phyloP scores from a whole-genome alignment of 1,284 basidiomycete genomes.

The Ustilago nuda region DNA sequence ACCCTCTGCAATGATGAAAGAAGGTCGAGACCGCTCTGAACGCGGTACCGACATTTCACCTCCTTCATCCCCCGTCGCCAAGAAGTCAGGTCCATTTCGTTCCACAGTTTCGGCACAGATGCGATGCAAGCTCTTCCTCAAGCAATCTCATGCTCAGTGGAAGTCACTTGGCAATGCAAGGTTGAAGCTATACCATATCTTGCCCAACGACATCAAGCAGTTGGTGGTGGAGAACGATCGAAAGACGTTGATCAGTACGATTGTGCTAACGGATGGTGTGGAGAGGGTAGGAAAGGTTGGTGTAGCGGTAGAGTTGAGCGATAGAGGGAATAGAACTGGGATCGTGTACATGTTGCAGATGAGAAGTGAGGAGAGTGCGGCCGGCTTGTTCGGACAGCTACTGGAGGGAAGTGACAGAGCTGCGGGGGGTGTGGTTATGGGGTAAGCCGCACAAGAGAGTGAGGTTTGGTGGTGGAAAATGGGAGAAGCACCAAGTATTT shows the following conservation, averaged over 20 bases:
- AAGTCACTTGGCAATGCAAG: slow-evolving; percentile 90
- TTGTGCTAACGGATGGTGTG: slow-evolving; percentile 93
- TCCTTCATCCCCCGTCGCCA: slow-evolving; percentile 25
- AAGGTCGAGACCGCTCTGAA: slow-evolving; percentile 34
- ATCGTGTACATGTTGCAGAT: slow-evolving; percentile 91
- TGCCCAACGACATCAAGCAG: slow-evolving; percentile 90
- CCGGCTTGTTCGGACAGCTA: slow-evolving; percentile 85
- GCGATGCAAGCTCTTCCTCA: slow-evolving; percentile 98
- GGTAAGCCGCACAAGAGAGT: background rate
- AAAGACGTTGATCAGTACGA: slow-evolving; percentile 85
- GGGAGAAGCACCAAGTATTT: background rate
- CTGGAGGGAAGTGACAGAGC: slow-evolving; percentile 85
- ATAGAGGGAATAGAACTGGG: slow-evolving; percentile 88
- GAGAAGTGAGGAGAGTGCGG: slow-evolving; percentile 84
- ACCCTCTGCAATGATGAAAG: slow-evolving; percentile 61
- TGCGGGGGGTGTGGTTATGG: slow-evolving; percentile 32
- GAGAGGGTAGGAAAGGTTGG: slow-evolving; percentile 98
- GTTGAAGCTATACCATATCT: slow-evolving; percentile 83
- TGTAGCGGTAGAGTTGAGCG: slow-evolving; percentile 93
- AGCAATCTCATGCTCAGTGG: slow-evolving; percentile 96
- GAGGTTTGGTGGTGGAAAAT: background rate
- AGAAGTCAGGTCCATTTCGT: slow-evolving; percentile 42
- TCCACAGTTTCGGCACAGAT: slow-evolving; percentile 82
- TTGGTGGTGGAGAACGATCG: slow-evolving; percentile 92
- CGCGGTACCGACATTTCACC: slow-evolving; percentile 48